Evolutionary conservation across 1,139 yeast species (phyloP), one percentile per base, ranked within the genome.

Genomic region (Scheffersomyces illinoinensis): DNA sequence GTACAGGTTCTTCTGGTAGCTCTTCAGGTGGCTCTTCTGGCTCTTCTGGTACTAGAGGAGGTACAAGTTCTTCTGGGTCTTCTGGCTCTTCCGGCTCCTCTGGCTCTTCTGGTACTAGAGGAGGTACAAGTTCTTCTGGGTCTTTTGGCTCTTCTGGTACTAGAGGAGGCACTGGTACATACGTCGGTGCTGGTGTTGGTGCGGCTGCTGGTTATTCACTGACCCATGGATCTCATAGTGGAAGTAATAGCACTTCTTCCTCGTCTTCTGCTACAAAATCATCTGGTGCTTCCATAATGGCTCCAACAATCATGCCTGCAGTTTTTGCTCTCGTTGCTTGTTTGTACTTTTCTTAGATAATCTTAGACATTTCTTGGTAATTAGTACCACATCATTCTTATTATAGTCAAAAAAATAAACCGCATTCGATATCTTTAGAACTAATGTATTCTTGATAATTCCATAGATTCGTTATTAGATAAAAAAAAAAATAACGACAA

Each of bases 401-500:
- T 10, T 33, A 33, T 10, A 14, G 2, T 33, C 43, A 33, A 33
- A 33, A 33, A 33, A 33, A 12, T 24, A 24, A 10, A 33, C 6
- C 5, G 17, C 43, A 10, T 33, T 24, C 33, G 33, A 24, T 24
- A 24, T 24, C 33, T 6, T 24, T 24, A 24, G 21, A 21, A 21
- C 21, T 4, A 21, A 21, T 4, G 4, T 24, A 24, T 24, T 24
- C 33, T 24, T 24, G 33, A 8, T 21, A 21, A n/a, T n/a, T n/a
- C 21, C 21, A 21, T 26, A 26, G 12, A 26, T 26, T 26, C 33
- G 33, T 26, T 7, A 7, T 3, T 4, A 4, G 2, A 26, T 26
- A 26, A 10, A 50, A 48, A 49, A 62, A 65, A 68, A 70, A 63
- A 61, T 62, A 62, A 55, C 76, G 76, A 72, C 76, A 71, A 71